Base-by-base conservation (phyloP, 805 yeast genomes). In the Scheffersomyces amazonensis region DNA sequence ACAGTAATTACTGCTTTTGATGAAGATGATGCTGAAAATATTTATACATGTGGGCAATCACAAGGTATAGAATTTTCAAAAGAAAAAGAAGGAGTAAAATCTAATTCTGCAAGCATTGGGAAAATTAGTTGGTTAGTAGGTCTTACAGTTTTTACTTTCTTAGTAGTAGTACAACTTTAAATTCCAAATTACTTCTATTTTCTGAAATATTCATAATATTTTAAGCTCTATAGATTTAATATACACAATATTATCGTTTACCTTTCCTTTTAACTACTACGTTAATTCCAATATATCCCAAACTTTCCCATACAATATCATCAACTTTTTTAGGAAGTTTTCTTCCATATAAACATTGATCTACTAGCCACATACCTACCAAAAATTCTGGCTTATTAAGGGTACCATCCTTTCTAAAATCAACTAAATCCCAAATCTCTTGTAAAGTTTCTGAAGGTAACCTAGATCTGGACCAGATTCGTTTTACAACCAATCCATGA, bases 311-410 rank as follows among this genome's bases (percentile, higher is more conserved):
- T 1, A 91, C 80, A 20, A 71, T 74, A 4, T 75, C 77, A 29
- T 76, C 80, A 5, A 93, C 76, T 27, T 62, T 62, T 42, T 76
- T 73, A 0, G 99, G 98, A 34, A 93, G 64, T 57, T 93, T 93
- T 28, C 95, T 71, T 0, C 99, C 99, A 56, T 91, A 93, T 11
- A 93, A 69, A 55, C 96, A 87, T 62, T 93, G 99, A 59, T 93
- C 99, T 2, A 93, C 90, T 4, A 90, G 62, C 99, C 99, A 93
- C 85, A 87, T 90, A 0, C 99, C 99, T n/a, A 90, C 91, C 22
- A 91, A 65, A 52, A 93, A 93, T 46, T 90, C 91, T 25, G 80
- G 82, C 44, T 87, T 77, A 48, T 81, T 83, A 38, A 93, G 65
- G 1, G 86, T 77, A 0, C 96, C 95, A 56, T 85, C 93, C 32